These are phyloP conservation scores for Adenanthera pavonina DNA, from an alignment of 306 rosid species.

Conservation along the genomic window DNA sequence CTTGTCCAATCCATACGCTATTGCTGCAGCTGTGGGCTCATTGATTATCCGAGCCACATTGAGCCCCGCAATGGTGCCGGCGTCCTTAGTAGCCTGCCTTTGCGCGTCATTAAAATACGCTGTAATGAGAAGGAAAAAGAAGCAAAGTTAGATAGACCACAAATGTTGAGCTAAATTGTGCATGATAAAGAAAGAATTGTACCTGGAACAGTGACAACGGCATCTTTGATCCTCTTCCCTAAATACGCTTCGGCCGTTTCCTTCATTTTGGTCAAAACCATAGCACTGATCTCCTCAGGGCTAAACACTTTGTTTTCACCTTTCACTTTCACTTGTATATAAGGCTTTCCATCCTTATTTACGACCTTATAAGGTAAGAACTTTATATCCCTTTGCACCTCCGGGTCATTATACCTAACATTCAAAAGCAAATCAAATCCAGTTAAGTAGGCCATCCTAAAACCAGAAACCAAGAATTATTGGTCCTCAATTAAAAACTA, in stretches of 20 bases:
- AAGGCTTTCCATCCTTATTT: conserved; percentile 65
- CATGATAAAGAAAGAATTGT: not conserved
- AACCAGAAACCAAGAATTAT: not conserved
- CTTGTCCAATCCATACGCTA: conserved; percentile 62
- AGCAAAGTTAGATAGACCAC: conserved; percentile 2
- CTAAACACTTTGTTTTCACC: conserved; percentile 64
- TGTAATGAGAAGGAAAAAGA: conserved; percentile 15
- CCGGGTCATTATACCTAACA: conserved; percentile 56
- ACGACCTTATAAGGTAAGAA: conserved; percentile 58
- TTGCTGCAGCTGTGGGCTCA: conserved; percentile 62
- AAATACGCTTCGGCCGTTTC: conserved; percentile 61
- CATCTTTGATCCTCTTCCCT: conserved; percentile 60
- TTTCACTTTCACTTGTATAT: conserved; percentile 55
- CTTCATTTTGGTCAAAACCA: conserved; percentile 60
- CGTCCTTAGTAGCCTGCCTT: conserved; percentile 66
- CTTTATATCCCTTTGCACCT: conserved; percentile 61
- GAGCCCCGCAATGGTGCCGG: conserved; percentile 57
- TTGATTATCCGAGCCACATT: conserved; percentile 58
- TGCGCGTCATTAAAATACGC: conserved; percentile 69
- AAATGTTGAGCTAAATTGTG: not conserved
- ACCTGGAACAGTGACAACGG: conserved; percentile 67
- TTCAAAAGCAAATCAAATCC: not conserved
- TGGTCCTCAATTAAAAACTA: too few species aligned
- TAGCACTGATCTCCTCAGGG: conserved; percentile 67
- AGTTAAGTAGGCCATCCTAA: not conserved